Conservation (phyloP, 805 yeast species). For the Cyberlindnera meyerae region DNA sequence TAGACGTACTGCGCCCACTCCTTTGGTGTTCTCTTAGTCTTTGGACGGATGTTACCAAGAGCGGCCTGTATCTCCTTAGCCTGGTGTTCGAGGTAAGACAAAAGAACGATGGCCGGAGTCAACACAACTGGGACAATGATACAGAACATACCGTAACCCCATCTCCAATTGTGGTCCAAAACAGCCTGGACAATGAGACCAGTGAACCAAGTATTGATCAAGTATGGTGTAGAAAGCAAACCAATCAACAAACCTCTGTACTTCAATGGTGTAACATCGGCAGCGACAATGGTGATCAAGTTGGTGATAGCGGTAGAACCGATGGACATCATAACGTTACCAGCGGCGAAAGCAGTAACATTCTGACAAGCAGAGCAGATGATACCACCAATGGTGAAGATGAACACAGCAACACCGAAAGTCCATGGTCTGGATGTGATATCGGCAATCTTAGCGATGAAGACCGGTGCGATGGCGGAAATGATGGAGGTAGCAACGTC, state of each 20-base stretch:
- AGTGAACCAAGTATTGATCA: conserved; percentile 39
- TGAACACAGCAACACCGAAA: conserved; percentile 27
- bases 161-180: conserved; percentile 39
- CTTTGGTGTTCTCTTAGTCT: conserved; percentile 3
- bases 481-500: conserved; percentile 36
- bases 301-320: conserved; percentile 35
- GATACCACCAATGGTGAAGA: conserved; percentile 33
- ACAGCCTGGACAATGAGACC: conserved; percentile 35
- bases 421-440: conserved; percentile 37
- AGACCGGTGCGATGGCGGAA: conserved; percentile 34
- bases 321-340: conserved; percentile 32
- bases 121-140: conserved; percentile 39
- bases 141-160: conserved; percentile 50
- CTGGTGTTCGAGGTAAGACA: conserved; percentile 30
- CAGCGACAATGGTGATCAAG: conserved; percentile 30
- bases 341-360: conserved; percentile 32
- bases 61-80: conserved; percentile 22
- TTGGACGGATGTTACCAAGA: conserved; percentile 12
- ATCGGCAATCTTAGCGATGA: conserved; percentile 38
- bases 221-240: conserved; percentile 35
- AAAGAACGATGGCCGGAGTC: conserved; percentile 30
- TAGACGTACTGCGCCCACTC: conserved; percentile 6
- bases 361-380: conserved; percentile 33
- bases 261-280: conserved; percentile 36
- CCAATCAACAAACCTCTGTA: conserved; percentile 34